Percentiles rank a stretch among this genome's conserved stretches.
Evolutionary conservation across 2,329 filamentous ascomycete species (phyloP).

Genomic region (Rugonectria rugulosa): DNA sequence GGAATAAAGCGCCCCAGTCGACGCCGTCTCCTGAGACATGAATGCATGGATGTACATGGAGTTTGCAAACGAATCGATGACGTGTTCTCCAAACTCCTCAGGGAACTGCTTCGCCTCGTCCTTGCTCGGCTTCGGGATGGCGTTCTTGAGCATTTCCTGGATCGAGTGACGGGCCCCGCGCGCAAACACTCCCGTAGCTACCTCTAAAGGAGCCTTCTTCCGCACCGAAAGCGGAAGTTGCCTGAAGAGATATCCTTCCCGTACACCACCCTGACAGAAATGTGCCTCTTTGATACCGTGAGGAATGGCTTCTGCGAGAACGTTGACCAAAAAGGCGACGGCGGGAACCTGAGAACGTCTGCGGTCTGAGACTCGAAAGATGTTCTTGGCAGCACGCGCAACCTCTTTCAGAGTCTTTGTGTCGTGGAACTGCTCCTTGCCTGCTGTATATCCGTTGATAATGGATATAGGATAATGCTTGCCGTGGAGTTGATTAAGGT

Average conservation of each 20-base stretch:
- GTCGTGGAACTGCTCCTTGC: slow-evolving; percentile 58
- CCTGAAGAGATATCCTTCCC: slow-evolving; percentile 71
- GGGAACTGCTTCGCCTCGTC: slow-evolving; percentile 42
- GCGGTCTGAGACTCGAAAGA: slow-evolving; percentile 71
- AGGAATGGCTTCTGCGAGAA: slow-evolving; percentile 66
- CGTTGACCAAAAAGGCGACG: slow-evolving; percentile 71
- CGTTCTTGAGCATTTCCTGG: slow-evolving; percentile 53
- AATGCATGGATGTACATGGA: slow-evolving; percentile 62
- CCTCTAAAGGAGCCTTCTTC: slow-evolving; percentile 63
- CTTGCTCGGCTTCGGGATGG: slow-evolving; percentile 50
- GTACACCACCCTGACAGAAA: slow-evolving; percentile 76
- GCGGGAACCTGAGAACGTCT: slow-evolving; percentile 72
- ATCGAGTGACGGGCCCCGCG: slow-evolving; percentile 56
- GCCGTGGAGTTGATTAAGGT: slow-evolving; percentile 65
- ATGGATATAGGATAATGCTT: slow-evolving; percentile 73
- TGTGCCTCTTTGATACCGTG: slow-evolving; percentile 65
- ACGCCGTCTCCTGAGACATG: slow-evolving; percentile 60
- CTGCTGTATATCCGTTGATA: slow-evolving; percentile 72
- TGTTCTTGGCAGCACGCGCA: slow-evolving; percentile 44
- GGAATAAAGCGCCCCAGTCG: slow-evolving; percentile 66
- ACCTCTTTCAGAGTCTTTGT: slow-evolving; percentile 50
- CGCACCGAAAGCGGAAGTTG: slow-evolving; percentile 56
- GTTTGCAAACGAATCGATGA: slow-evolving; percentile 66
- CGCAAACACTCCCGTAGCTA: slow-evolving; percentile 64
- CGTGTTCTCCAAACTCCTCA: slow-evolving; percentile 50